A percentile compares a stretch with the other conserved stretches of the same genome.
These are phyloP conservation scores for Pythium aphanidermatum DNA, from an alignment of 352 stramenopile species.

Conservation along the genomic window DNA sequence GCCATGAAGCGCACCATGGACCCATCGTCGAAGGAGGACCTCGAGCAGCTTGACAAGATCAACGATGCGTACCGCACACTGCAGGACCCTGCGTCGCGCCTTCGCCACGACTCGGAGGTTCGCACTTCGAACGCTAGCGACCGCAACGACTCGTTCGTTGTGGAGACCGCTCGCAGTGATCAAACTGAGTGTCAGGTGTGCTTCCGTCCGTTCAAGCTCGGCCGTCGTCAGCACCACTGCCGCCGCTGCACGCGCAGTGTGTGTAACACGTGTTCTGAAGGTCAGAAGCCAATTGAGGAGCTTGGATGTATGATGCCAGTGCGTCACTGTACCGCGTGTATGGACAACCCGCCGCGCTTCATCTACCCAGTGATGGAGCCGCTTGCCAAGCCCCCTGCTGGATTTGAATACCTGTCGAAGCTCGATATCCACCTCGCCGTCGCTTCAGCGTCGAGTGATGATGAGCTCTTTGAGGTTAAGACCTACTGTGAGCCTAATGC, in stretches of 20 bases:
- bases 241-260: slow-evolving; percentile 80
- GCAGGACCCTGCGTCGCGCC: slow-evolving; percentile 47
- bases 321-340: slow-evolving; percentile 77
- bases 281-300: slow-evolving; percentile 78
- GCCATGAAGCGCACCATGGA: slow-evolving; percentile 61
- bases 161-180: slow-evolving; percentile 71
- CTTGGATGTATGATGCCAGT: slow-evolving; percentile 70
- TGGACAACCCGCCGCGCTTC: slow-evolving; percentile 73
- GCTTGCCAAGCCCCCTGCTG: slow-evolving; percentile 64
- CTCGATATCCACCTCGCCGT: slow-evolving; percentile 72
- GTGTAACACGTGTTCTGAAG: slow-evolving; percentile 79
- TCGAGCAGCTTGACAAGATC: slow-evolving; percentile 71
- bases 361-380: slow-evolving; percentile 74
- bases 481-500: slow-evolving; percentile 77
- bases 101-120: slow-evolving; percentile 54
- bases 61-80: slow-evolving; percentile 74
- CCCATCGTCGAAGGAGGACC: slow-evolving; percentile 48
- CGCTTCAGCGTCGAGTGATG: slow-evolving; percentile 28
- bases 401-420: slow-evolving; percentile 83
- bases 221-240: slow-evolving; percentile 77
- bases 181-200: slow-evolving; percentile 88
- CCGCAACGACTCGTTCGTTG: slow-evolving; percentile 44
- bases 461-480: slow-evolving; percentile 70
- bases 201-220: slow-evolving; percentile 83
- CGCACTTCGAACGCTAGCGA: slow-evolving; percentile 44